Evolutionary conservation across 1,284 basidiomycete species (phyloP), one percentile per base, ranked within the genome.

Genomic region (Boletus semigastroideus): DNA sequence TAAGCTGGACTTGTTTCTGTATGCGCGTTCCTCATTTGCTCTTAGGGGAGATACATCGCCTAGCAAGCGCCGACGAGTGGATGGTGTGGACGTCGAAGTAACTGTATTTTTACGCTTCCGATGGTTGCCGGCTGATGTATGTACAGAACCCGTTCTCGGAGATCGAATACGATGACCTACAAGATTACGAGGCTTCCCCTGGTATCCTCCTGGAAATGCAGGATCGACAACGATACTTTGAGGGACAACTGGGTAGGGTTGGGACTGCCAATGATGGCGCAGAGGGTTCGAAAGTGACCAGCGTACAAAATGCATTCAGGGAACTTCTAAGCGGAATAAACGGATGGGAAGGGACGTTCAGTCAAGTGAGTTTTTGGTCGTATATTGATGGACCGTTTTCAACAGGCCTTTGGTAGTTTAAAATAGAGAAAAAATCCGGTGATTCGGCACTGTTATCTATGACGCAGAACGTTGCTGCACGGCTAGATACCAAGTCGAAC

Each of bases 131-230:
- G 17, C 40, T 49, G 48, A 30, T 13, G 43, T 20, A 2, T 42
- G 17, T 17, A 42, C 58, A 80, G 74, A 73, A 73, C 40, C 72
- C 74, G 41, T 87, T 89, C 55, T 71, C 79, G 11, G 86, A 92
- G 62, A 89, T 98, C 53, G 90, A 94, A 54, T 77, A 96, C 17
- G 87, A 92, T 48, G 96, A 98, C 65, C 75, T 99, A 27, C 86
- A 84, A 59, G 86, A 88, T 46, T 78, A 82, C 6, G 78, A 84
- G 48, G 65, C 75, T 1, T 78, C 83, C 0, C 66, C 75, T 9
- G 91, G 90, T 1, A 90, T 97, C 28, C 68, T 86, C 2, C 77
- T 98, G 33, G 85, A 95, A 58, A 92, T 98, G 80, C 80, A 87
- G 70, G 85, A 90, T 64, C 77, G 84, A 48, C 80, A 87, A 57